phyloP scores from a whole-genome alignment of 2,329 filamentous ascomycete genomes.

The Aspergillus intermedius region DNA sequence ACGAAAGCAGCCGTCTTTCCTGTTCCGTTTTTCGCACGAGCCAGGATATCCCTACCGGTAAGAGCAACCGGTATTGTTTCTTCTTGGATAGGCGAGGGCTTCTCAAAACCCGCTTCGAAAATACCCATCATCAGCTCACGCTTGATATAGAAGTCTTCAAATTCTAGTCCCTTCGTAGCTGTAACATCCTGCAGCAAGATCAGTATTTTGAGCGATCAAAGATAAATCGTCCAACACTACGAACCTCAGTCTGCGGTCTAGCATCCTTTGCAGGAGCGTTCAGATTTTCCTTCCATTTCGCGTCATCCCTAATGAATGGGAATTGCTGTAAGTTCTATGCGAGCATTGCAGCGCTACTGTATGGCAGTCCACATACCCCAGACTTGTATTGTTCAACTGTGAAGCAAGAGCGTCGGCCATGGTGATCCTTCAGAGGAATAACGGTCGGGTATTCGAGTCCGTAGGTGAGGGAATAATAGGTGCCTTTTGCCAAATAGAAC shows the following conservation, averaged over 20 bases:
- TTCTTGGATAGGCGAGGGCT: conserved; percentile 98
- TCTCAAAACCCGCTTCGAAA: conserved; percentile 97
- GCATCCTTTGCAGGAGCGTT: conserved; percentile 44
- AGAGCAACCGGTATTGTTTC: conserved; percentile 96
- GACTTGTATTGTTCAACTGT: conserved; percentile 39
- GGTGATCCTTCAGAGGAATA: conserved; percentile 11
- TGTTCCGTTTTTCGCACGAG: conserved; percentile 95
- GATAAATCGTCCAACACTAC: conserved; percentile 11
- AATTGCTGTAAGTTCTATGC: conserved; percentile 9
- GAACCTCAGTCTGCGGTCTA: conserved; percentile 46
- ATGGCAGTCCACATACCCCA: conserved; percentile 28
- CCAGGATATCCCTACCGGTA: conserved; percentile 89
- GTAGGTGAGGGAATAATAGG: not conserved
- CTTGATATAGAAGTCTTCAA: conserved; percentile 94
- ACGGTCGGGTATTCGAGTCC: not conserved
- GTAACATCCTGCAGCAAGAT: conserved; percentile 72
- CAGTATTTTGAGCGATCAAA: conserved; percentile 9
- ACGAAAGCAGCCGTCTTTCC: conserved; percentile 98
- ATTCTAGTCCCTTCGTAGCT: conserved; percentile 93
- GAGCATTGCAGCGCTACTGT: conserved; percentile 1
- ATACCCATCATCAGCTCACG: conserved; percentile 97
- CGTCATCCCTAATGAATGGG: conserved; percentile 26
- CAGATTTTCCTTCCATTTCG: conserved; percentile 40
- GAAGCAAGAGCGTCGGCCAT: conserved; percentile 41
- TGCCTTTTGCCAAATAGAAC: not conserved